A percentile compares a stretch with the other conserved stretches of the same genome.
These are phyloP conservation scores for Scalesia atractyloides DNA, from an alignment of 129 eudicot species.

Conservation along the genomic window DNA sequence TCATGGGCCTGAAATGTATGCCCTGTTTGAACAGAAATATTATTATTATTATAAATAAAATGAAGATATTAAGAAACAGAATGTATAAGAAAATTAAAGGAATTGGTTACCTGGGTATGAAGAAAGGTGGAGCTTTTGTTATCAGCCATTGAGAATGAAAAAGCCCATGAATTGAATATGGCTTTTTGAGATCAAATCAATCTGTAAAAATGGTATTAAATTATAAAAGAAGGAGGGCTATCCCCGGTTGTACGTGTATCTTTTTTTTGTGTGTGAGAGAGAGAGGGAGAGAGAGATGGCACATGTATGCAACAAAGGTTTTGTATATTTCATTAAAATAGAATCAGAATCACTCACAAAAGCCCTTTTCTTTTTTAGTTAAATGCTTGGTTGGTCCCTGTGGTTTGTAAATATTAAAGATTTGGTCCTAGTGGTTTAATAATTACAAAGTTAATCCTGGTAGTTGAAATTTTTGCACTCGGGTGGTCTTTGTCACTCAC, in stretches of 20 bases:
- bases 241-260: slow-evolving; percentile 24
- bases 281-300: slow-evolving; percentile 43
- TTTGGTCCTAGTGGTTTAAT: too few relatives aligned
- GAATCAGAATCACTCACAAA: slow-evolving; percentile 38
- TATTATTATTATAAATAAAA: too few relatives aligned
- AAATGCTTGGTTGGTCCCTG: too few relatives aligned
- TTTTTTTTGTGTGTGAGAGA: slow-evolving; percentile 30
- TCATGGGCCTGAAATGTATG: slow-evolving; percentile 21
- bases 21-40: slow-evolving; percentile 32
- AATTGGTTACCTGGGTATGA: slow-evolving; percentile 54
- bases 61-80: background rate
- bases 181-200: slow-evolving; percentile 40
- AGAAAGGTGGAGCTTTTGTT: slow-evolving; percentile 50
- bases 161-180: slow-evolving; percentile 33
- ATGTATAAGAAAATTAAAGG: slow-evolving; percentile 14
- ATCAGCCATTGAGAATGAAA: slow-evolving; percentile 41
- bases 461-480: too few relatives aligned
- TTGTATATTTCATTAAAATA: slow-evolving; percentile 25
- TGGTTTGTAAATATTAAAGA: too few relatives aligned
- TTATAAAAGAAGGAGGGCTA: slow-evolving; percentile 24
- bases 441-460: too few relatives aligned
- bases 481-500: too few relatives aligned
- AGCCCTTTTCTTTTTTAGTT: slow-evolving; percentile 18
- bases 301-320: slow-evolving; percentile 58
- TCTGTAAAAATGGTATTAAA: slow-evolving; percentile 34